Conservation (phyloP, 2,329 filamentous ascomycete species). For the Aurifilum marmelostoma region DNA sequence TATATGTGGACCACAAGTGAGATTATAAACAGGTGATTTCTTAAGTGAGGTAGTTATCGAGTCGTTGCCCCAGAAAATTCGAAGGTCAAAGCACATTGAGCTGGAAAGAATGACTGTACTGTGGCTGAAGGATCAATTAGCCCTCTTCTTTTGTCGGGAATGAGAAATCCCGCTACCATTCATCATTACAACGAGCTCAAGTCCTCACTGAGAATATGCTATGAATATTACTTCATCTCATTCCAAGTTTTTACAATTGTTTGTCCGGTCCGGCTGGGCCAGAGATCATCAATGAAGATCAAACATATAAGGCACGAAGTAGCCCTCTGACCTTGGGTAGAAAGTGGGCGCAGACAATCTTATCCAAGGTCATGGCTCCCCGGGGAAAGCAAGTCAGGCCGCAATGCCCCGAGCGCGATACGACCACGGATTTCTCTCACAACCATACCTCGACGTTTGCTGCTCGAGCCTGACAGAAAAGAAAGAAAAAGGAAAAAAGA, state of each 20-base stretch:
- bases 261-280: background rate
- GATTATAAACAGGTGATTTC: conserved; percentile 1
- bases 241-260: background rate
- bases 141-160: background rate
- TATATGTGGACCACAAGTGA: conserved; percentile 1
- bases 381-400: conserved; percentile 2
- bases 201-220: too few relatives aligned
- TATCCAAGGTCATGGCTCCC: conserved; percentile 2
- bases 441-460: background rate
- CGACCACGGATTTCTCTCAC: background rate
- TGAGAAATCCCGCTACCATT: background rate
- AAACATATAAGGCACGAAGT: background rate
- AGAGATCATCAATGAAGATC: background rate
- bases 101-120: background rate
- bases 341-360: background rate
- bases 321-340: background rate
- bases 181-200: background rate
- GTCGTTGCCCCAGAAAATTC: background rate
- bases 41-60: background rate
- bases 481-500: too few relatives aligned
- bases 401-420: background rate
- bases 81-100: background rate
- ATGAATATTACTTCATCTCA: too few relatives aligned
- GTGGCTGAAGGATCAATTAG: background rate
- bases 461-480: background rate